Evolutionary conservation across 2,329 filamentous ascomycete species (phyloP).

Genomic region (Phoma sp.): DNA sequence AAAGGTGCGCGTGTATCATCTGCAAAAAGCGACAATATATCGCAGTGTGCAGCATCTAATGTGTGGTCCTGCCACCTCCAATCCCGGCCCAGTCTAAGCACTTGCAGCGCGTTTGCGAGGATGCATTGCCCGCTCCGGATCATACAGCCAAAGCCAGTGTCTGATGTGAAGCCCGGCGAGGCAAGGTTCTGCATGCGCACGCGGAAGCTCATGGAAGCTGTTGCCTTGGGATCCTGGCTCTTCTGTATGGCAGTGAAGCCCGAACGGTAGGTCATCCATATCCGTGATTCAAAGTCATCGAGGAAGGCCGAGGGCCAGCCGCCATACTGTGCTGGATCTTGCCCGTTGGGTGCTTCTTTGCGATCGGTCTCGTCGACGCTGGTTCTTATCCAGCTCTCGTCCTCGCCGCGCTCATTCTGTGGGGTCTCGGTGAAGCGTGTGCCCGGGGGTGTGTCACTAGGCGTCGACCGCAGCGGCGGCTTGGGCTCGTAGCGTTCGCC

Average conservation of each 20-base stretch:
- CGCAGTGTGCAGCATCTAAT: slow-evolving; percentile 64
- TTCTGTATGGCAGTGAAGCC: slow-evolving; percentile 83
- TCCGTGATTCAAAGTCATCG: slow-evolving; percentile 87
- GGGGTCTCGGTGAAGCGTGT: slow-evolving; percentile 28
- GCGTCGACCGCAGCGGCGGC: slow-evolving; percentile 29
- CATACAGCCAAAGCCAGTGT: slow-evolving; percentile 99
- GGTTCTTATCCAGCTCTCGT: slow-evolving; percentile 68
- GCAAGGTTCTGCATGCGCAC: slow-evolving; percentile 87
- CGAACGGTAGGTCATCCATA: slow-evolving; percentile 97
- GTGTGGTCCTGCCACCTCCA: slow-evolving; percentile 72
- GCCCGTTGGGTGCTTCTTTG: slow-evolving; percentile 59
- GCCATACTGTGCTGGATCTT: slow-evolving; percentile 48
- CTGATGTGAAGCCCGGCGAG: slow-evolving; percentile 82
- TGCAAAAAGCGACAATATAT: slow-evolving; percentile 80
- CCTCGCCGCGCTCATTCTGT: slow-evolving; percentile 37
- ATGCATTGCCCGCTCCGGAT: slow-evolving; percentile 94
- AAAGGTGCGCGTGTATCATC: slow-evolving; percentile 87
- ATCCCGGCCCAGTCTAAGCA: slow-evolving; percentile 78
- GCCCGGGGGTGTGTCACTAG: slow-evolving; percentile 24
- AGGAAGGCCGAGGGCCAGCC: slow-evolving; percentile 87
- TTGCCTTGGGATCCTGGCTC: slow-evolving; percentile 74
- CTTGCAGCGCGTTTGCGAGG: slow-evolving; percentile 80
- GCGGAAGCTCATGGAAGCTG: slow-evolving; percentile 75
- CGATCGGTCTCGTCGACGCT: slow-evolving; percentile 69
- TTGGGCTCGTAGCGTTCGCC: slow-evolving; percentile 62